Evolutionary conservation across 192 early-diverging fungal species (phyloP), one percentile per base, ranked within the genome.

Genomic region (Dimargaris xerosporica): DNA sequence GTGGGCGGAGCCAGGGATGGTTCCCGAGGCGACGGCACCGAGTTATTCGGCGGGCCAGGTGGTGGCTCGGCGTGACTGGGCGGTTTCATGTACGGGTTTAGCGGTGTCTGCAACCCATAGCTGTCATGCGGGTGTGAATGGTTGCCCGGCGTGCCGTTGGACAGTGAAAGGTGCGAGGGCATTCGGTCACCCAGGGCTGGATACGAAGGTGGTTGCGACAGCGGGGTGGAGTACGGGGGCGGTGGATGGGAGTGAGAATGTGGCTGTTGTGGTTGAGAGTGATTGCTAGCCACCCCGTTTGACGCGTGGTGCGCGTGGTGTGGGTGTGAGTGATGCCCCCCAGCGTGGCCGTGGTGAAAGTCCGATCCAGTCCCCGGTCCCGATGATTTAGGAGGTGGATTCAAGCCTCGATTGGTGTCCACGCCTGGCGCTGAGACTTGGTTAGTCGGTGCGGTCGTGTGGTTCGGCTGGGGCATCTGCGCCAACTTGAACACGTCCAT

Each of bases 331-430:
- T 70, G 17, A 69, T 52, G 7, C 61, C 51, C 9, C 63, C 54
- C 1, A 71, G 42, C 50, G 50, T 44, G 52, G 62, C 47, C 60
- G 70, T 62, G 12, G 48, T 44, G 5, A 66, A 66, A 4, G 71
- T 56, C n/a, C 71, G 66, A 56, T 71, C 71, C 13, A 66, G 66
- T 54, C 63, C 70, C 29, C 44, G 63, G 53, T 73, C 62, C 39
- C 66, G 73, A 30, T 67, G 68, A 44, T 42, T 47, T n/a, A 30
- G 63, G 11, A 44, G 50, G 31, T 62, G 62, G n/a, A 39, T 39
- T 39, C 34, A 39, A 39, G 34, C 7, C 7, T 39, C 34, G 34
- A 39, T 39, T 39, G 34, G 34, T 39, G 7, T 39, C 34, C 2
- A 39, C 34, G 34, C 34, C 34, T 2, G 34, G 7, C 34, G 34